Conservation (phyloP, 805 yeast genomes). For the Candida germanica region DNA sequence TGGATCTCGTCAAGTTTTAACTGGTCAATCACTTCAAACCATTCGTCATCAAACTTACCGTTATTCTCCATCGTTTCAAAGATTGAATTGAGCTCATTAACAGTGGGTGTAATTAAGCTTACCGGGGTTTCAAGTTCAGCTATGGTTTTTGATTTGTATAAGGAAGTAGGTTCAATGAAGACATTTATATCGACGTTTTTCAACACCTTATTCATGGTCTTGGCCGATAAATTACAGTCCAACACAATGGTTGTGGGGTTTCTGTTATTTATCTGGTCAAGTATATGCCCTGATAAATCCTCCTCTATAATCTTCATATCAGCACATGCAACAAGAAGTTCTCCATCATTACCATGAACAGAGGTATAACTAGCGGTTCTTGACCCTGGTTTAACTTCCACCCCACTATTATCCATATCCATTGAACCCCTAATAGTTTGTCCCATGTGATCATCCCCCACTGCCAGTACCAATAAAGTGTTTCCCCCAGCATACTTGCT, state of each 20-base stretch:
- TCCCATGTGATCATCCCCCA: conserved; percentile 62
- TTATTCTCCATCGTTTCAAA: conserved; percentile 44
- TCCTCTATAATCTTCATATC: conserved; percentile 73
- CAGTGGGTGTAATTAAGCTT: conserved; percentile 65
- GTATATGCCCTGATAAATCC: conserved; percentile 41
- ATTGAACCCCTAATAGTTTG: conserved; percentile 17
- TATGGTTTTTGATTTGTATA: conserved; percentile 54
- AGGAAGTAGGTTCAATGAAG: conserved; percentile 77
- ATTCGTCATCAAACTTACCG: conserved; percentile 47
- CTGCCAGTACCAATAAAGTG: conserved; percentile 50
- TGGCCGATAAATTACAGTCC: conserved; percentile 64
- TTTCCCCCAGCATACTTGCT: conserved; percentile 31
- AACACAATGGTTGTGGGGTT: conserved; percentile 52
- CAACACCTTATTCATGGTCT: conserved; percentile 38
- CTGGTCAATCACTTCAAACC: conserved; percentile 75
- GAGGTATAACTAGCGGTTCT: conserved; percentile 73
- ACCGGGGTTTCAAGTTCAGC: conserved; percentile 37
- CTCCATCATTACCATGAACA: conserved; percentile 60
- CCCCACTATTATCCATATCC: conserved; percentile 38
- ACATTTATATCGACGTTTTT: conserved; percentile 25
- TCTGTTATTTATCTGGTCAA: conserved; percentile 33
- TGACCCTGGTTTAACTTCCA: conserved; percentile 20
- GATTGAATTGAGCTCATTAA: conserved; percentile 55
- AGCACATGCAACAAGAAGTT: conserved; percentile 71
- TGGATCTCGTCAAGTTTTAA: conserved; percentile 41